Evolutionary conservation across 768 basidiomycete species (phyloP).

Genomic region (Peribolospora baueri): DNA sequence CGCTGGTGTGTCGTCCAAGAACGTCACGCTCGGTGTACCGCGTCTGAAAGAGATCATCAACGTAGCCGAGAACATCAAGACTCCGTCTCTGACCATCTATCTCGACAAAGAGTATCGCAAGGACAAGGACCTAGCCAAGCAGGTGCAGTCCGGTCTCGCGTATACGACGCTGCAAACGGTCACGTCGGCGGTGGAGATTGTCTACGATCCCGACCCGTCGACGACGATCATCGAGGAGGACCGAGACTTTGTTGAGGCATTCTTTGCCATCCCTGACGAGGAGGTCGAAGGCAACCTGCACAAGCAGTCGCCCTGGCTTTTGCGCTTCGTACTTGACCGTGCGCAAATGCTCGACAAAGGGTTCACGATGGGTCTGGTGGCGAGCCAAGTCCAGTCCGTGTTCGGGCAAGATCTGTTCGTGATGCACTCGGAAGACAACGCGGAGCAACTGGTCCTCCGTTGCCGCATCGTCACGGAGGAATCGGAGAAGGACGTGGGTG

Average conservation of each 20-base stretch:
- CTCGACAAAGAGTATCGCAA: slow-evolving; percentile 44
- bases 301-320: slow-evolving; percentile 84
- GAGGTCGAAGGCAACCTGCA: slow-evolving; percentile 75
- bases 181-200: slow-evolving; percentile 85
- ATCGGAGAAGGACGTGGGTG: slow-evolving; percentile 60
- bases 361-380: slow-evolving; percentile 81
- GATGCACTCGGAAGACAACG: slow-evolving; percentile 97
- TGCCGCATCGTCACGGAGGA: slow-evolving; percentile 65
- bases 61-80: slow-evolving; percentile 94
- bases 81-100: slow-evolving; percentile 83
- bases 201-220: slow-evolving; percentile 82
- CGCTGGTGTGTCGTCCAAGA: slow-evolving; percentile 98
- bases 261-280: slow-evolving; percentile 98
- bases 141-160: slow-evolving; percentile 74
- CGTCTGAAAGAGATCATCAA: slow-evolving; percentile 99
- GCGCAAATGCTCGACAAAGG: slow-evolving; percentile 95
- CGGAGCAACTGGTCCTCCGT: slow-evolving; percentile 87
- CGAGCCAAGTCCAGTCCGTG: slow-evolving; percentile 71
- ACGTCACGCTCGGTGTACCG: slow-evolving; percentile 96
- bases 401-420: slow-evolving; percentile 93
- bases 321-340: slow-evolving; percentile 88
- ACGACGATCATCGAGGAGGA: slow-evolving; percentile 94
- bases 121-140: slow-evolving; percentile 45
- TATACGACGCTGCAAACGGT: slow-evolving; percentile 84
- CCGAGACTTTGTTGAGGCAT: slow-evolving; percentile 80